Evolutionary conservation across 2,329 filamentous ascomycete species (phyloP).

Genomic region (Penicillium corylophilum): DNA sequence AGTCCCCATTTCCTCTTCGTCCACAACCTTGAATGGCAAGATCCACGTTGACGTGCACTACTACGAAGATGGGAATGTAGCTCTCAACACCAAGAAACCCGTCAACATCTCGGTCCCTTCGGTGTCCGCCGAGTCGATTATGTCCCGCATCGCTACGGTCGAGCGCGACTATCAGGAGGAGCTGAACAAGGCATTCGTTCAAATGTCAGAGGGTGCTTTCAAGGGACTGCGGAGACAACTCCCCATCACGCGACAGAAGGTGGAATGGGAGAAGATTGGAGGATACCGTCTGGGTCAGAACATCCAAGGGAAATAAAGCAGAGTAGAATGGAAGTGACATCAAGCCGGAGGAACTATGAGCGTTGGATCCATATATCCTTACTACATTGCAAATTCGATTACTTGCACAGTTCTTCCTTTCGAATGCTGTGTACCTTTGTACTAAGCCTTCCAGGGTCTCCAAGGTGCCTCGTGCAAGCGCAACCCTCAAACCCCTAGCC

Average conservation of each 20-base stretch:
- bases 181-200: conserved; percentile 84
- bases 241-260: conserved; percentile 95
- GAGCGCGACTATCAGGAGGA: conserved; percentile 98
- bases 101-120: conserved; percentile 62
- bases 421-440: background rate
- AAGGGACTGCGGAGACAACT: conserved; percentile 89
- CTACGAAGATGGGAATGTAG: conserved; percentile 98
- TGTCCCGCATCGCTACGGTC: conserved; percentile 71
- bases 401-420: background rate
- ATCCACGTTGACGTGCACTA: conserved; percentile 97
- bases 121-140: conserved; percentile 66
- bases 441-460: background rate
- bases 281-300: conserved; percentile 84
- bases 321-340: background rate
- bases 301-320: conserved; percentile 64
- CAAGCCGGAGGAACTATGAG: background rate
- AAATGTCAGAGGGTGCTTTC: conserved; percentile 89
- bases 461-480: background rate
- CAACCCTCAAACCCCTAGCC: background rate
- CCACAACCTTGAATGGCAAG: conserved; percentile 66
- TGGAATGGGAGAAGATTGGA: conserved; percentile 98
- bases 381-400: background rate
- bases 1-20: conserved; percentile 63
- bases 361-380: background rate
- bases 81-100: conserved; percentile 83